Evolutionary conservation across 306 rosid species (phyloP).

Genomic region (Trichosanthes cucumerina): DNA sequence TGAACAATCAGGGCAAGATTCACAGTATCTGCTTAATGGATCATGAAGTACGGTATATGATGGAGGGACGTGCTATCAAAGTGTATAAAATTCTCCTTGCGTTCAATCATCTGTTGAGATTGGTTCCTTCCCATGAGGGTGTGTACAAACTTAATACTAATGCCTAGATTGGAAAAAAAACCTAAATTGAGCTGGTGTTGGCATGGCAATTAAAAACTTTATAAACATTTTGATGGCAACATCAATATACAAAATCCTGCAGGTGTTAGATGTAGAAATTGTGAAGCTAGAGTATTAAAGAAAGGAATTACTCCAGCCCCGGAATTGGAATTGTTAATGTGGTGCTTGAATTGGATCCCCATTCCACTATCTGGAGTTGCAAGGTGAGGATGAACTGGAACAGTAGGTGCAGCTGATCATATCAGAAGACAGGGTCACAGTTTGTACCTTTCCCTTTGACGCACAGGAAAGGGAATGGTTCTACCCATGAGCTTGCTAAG

Average conservation of each 20-base stretch:
- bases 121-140: not conserved
- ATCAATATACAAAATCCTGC: not conserved
- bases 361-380: conserved; percentile 1
- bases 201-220: not conserved
- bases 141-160: not conserved
- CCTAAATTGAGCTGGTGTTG: not conserved
- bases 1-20: not conserved
- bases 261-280: not conserved
- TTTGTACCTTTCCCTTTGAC: not conserved
- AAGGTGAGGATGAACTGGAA: not conserved
- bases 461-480: not conserved
- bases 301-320: not conserved
- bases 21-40: not conserved
- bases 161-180: not conserved
- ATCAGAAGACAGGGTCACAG: not conserved
- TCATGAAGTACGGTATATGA: not conserved
- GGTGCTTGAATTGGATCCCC: not conserved
- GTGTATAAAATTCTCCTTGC: not conserved
- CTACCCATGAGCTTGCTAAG: not conserved
- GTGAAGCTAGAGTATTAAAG: not conserved
- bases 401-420: not conserved
- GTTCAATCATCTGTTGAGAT: not conserved
- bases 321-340: not conserved
- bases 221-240: not conserved
- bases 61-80: not conserved